A percentile compares a stretch with the other conserved stretches of the same genome.
These are phyloP conservation scores for Globisporangium paddicum DNA, from an alignment of 352 stramenopile genomes.

Conservation along the genomic window DNA sequence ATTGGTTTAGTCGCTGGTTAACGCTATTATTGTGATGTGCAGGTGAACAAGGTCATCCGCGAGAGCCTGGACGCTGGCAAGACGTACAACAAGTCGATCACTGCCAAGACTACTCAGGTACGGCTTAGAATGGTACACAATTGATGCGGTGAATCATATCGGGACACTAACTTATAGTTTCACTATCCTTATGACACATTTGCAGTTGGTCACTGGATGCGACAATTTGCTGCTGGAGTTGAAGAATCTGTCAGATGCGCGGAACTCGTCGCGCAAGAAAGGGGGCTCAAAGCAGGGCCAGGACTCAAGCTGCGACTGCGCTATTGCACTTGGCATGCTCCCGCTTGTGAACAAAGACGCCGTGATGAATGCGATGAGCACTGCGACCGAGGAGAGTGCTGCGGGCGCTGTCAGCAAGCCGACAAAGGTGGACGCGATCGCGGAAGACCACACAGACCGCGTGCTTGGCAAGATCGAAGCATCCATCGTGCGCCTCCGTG, in stretches of 20 bases:
- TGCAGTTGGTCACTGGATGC: slow-evolving; percentile 63
- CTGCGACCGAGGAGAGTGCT: slow-evolving; percentile 6
- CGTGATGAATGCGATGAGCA: slow-evolving; percentile 6
- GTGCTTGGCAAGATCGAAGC: slow-evolving; percentile 73
- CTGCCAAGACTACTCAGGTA: slow-evolving; percentile 68
- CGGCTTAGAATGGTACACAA: no score
- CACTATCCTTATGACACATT: not conserved
- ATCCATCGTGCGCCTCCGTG: slow-evolving; percentile 57
- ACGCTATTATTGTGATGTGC: not conserved
- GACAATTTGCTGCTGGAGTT: slow-evolving; percentile 71
- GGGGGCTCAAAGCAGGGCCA: slow-evolving; percentile 15
- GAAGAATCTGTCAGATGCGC: slow-evolving; percentile 59
- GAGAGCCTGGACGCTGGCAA: slow-evolving; percentile 73
- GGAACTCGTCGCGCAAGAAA: slow-evolving; percentile 45
- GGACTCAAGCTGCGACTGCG: slow-evolving; percentile 48
- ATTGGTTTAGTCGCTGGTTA: no score
- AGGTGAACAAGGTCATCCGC: slow-evolving; percentile 60
- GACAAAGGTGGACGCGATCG: slow-evolving; percentile 42
- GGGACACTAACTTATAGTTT: not conserved
- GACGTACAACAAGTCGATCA: slow-evolving; percentile 85
- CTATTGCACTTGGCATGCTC: slow-evolving; percentile 58
- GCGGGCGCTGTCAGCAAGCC: not conserved
- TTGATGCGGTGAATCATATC: not conserved
- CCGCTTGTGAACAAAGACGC: slow-evolving; percentile 26
- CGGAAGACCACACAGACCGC: slow-evolving; percentile 77